Base-by-base conservation (phyloP, 192 early-diverging fungal genomes). In the Rhizoclosmatium globosum region DNA sequence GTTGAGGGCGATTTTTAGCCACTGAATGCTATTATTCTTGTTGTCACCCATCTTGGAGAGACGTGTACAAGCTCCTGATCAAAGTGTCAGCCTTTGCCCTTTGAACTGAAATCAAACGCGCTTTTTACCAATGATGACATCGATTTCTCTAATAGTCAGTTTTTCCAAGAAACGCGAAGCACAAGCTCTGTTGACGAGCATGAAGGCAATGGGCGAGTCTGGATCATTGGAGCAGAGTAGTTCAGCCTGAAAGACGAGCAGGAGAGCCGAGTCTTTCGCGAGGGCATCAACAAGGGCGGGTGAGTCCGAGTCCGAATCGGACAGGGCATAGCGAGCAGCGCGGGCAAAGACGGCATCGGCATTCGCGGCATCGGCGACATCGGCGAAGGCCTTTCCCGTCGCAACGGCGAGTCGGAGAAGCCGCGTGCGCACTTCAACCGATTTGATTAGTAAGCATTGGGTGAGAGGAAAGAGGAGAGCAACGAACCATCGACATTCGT, bases 1-100 rank as follows among this genome's bases (percentile, higher is more conserved):
- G 11, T 76, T 64, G 17, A 76, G 42, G 21, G 62, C 61, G 9
- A 76, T 53, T 66, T 76, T 76, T 21, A 76, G 74, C 74, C 74
- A 76, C 21, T 64, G 64, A 42, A 76, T 43, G n/a, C 74, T 76
- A 47, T 64, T 64, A 15, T 13, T 4, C 4, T 19, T 43, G n/a
- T 67, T 17, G 9, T 64, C 47, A 23, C 46, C 42, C 39, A 43
- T 38, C 21, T 64, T 47, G 13, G 74, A 64, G 3, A 76, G 45
- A 31, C 66, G 64, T 7, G 38, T 76, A 45, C 74, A 76, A n/a
- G 74, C 4, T 4, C 13, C 73, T 74, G 9, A 31, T 6, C 42
- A 1, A 68, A 46, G 47, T 1, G 46, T 31, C 31, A 31, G 31
- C 31, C 31, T 31, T 31, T 31, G 31, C 0, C 31, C 31, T 31